Conservation (phyloP, 2,329 filamentous ascomycete species). For the Pseudogymnoascus verrucosus region DNA sequence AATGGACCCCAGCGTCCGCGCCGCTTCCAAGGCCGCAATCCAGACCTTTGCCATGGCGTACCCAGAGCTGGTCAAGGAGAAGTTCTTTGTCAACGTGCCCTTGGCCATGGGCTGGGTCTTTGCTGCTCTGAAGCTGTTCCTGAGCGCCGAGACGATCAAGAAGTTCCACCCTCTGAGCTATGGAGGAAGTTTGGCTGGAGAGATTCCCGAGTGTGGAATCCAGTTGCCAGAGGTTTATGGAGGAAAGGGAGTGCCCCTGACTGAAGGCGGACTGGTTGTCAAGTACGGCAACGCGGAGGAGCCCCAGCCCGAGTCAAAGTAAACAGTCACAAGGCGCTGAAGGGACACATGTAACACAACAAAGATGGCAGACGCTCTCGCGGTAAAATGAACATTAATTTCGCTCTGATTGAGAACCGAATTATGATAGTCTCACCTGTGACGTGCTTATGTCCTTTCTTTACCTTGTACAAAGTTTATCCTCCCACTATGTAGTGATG, state of each 20-base stretch:
- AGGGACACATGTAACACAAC: constrained; percentile 3
- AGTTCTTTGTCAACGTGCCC: constrained; percentile 95
- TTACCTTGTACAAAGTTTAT: constrained; percentile 1
- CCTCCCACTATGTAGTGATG: constrained; percentile 4
- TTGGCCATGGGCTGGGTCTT: constrained; percentile 85
- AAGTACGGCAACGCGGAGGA: constrained; percentile 18
- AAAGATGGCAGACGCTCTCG: not conserved
- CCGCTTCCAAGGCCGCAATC: constrained; percentile 73
- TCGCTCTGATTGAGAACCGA: not conserved
- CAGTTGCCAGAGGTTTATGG: constrained; percentile 71
- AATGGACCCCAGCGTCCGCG: constrained; percentile 67
- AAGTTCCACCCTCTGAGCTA: constrained; percentile 74
- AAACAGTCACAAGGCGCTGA: not conserved
- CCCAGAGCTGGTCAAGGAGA: constrained; percentile 80
- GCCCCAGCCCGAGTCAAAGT: constrained; percentile 17
- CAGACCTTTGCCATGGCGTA: constrained; percentile 74
- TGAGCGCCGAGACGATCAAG: constrained; percentile 64
- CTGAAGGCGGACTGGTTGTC: constrained; percentile 24
- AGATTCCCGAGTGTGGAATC: constrained; percentile 50
- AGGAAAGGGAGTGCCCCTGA: constrained; percentile 51
- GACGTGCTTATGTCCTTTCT: not conserved
- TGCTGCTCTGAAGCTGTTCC: constrained; percentile 64
- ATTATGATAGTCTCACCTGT: not conserved
- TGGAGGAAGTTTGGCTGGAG: constrained; percentile 58
- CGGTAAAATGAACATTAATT: not conserved